Evolutionary conservation across 495 filamentous ascomycete genomes (phyloP).

Genomic region (Neurospora pannonica): DNA sequence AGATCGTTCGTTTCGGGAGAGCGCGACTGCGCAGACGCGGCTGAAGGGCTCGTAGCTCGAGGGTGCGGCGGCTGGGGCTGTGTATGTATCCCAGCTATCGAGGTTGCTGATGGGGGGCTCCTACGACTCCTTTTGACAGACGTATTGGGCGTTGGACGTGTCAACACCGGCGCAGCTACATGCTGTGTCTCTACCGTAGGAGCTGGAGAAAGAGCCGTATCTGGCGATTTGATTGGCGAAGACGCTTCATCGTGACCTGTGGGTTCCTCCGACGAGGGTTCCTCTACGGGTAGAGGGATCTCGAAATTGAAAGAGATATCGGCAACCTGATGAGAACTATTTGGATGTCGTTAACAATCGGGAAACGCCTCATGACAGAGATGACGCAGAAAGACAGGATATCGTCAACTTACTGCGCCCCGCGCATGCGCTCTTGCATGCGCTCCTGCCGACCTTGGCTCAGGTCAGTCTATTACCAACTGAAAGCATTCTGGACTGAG

Average conservation of each 20-base stretch:
- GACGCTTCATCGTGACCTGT: constrained; percentile 1
- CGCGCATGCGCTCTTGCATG: constrained; percentile 42
- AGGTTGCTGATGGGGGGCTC: constrained; percentile 4
- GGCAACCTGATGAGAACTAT: constrained; percentile 36
- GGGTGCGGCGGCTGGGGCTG: not conserved
- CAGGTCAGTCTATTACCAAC: not conserved
- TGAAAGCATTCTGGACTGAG: not conserved
- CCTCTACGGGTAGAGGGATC: constrained; percentile 25
- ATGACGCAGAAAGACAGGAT: not conserved
- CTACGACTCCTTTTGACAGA: constrained; percentile 30
- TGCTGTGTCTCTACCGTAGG: not conserved
- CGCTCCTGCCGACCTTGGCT: constrained; percentile 36
- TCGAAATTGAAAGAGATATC: constrained; percentile 37
- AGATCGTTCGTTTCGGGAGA: not conserved
- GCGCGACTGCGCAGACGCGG: not conserved
- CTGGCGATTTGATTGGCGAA: constrained; percentile 13
- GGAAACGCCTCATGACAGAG: not conserved
- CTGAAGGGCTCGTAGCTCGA: not conserved
- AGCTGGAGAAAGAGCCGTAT: constrained; percentile 2
- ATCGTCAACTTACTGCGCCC: constrained; percentile 29
- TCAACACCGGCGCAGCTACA: not conserved
- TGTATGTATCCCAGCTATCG: not conserved
- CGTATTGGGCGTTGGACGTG: constrained; percentile 29
- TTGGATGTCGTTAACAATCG: constrained; percentile 5
- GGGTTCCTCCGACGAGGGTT: not conserved